Percentiles rank a stretch among this genome's conserved stretches.
Conservation (phyloP, 495 filamentous ascomycete species). For the Xylaria venustula region DNA sequence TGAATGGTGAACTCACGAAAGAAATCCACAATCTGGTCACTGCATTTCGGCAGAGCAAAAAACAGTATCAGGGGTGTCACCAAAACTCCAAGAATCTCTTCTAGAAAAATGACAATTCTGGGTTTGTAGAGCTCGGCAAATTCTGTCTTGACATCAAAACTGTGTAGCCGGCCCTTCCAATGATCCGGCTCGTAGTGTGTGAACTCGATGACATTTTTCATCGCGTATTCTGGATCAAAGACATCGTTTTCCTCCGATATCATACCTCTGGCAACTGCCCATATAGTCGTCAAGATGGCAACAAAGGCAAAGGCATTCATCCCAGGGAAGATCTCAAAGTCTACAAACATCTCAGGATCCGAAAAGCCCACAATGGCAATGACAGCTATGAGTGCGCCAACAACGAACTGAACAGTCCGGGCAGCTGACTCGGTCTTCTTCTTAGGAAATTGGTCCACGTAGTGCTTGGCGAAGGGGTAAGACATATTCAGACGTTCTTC, state of each 20-base stretch:
- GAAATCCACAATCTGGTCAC: constrained; percentile 93
- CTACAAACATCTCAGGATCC: constrained; percentile 86
- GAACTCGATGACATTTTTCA: constrained; percentile 83
- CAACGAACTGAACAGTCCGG: constrained; percentile 80
- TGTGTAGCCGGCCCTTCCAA: constrained; percentile 87
- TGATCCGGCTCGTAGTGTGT: constrained; percentile 86
- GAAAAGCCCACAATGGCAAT: constrained; percentile 75
- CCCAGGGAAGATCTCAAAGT: constrained; percentile 81
- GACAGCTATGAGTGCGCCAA: constrained; percentile 80
- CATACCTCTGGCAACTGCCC: constrained; percentile 74
- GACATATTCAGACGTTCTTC: constrained; percentile 89
- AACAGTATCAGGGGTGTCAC: constrained; percentile 88
- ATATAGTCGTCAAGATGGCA: constrained; percentile 58
- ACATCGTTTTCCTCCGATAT: constrained; percentile 85
- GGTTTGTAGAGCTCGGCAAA: constrained; percentile 86
- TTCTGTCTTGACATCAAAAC: constrained; percentile 77
- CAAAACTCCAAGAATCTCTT: constrained; percentile 89
- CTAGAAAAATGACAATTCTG: constrained; percentile 85
- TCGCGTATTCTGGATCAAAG: constrained; percentile 86
- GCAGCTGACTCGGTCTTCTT: constrained; percentile 82
- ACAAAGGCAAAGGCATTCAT: constrained; percentile 35
- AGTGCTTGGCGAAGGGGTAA: constrained; percentile 85
- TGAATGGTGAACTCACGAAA: constrained; percentile 97
- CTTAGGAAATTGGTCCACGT: constrained; percentile 95
- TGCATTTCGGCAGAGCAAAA: constrained; percentile 82